Evolutionary conservation across 768 basidiomycete genomes (phyloP).

Genomic region (Arthromyces matolae): DNA sequence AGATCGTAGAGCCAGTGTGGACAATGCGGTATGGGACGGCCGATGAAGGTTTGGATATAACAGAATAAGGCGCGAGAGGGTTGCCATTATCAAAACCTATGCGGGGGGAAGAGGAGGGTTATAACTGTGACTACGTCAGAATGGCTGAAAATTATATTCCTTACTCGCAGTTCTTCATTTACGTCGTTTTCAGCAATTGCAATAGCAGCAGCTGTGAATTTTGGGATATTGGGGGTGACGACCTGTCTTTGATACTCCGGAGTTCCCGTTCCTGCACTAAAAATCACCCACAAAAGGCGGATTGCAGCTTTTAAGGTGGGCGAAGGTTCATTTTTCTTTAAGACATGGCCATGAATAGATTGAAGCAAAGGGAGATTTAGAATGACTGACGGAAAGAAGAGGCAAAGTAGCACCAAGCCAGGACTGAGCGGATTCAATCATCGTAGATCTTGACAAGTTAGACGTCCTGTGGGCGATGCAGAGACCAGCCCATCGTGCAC

Average conservation of each 20-base stretch:
- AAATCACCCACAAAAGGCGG: slow-evolving; percentile 60
- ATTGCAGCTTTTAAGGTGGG: slow-evolving; percentile 61
- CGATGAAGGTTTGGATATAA: slow-evolving; percentile 68
- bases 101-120: neutral
- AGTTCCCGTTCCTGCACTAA: slow-evolving; percentile 54
- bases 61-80: slow-evolving; percentile 53
- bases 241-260: slow-evolving; percentile 83
- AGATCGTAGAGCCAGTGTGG: slow-evolving; percentile 49
- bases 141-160: slow-evolving; percentile 1
- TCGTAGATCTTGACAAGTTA: slow-evolving; percentile 48
- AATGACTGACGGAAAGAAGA: slow-evolving; percentile 61
- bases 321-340: slow-evolving; percentile 64
- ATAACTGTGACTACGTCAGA: neutral
- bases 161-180: slow-evolving; percentile 55
- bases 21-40: slow-evolving; percentile 48
- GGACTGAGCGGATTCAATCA: slow-evolving; percentile 67
- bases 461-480: slow-evolving; percentile 70
- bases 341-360: slow-evolving; percentile 22
- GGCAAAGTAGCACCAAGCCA: slow-evolving; percentile 70
- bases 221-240: slow-evolving; percentile 65
- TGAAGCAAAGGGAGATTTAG: slow-evolving; percentile 16
- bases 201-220: slow-evolving; percentile 60
- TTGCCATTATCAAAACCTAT: slow-evolving; percentile 43
- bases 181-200: slow-evolving; percentile 48
- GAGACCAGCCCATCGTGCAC: slow-evolving; percentile 76